Evolutionary conservation across 805 yeast genomes (phyloP), one percentile per base, ranked within the genome.

Genomic region (Hemisphaericaspora nanyangensis): DNA sequence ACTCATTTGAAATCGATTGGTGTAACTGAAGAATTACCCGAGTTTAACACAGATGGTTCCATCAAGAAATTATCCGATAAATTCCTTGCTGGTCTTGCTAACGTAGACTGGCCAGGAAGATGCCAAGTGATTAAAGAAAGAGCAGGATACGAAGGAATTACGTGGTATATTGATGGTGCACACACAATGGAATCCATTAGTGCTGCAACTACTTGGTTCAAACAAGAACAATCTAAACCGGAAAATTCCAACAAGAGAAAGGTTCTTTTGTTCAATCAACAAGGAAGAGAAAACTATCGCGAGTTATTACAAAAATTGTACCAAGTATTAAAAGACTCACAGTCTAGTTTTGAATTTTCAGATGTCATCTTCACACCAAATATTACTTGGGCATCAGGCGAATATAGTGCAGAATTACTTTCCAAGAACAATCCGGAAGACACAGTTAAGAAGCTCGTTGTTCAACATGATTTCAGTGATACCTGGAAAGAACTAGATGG

Each of bases 81-180:
- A 46, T 77, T 82, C 40, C 45, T 67, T 4, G 49, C 51, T 12
- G 97, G 96, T 2, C 67, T 91, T 28, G 77, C 71, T 37, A 42
- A 61, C 2, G 85, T 95, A 1, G 64, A 70, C 32, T 93, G 98
- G 96, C 93, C 93, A n/a, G 99, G 99, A 1, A 72, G 99, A 50
- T 91, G 98, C 51, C 97, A 95, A 63, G 71, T 79, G 2, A 60
- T 87, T 22, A 72, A 65, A 17, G 66, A 68, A 18, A 61, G 64
- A 12, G 64, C 67, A 17, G 65, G 57, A 2, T 62, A 48, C 44
- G 64, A 58, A 29, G 57, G 62, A 3, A 61, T 82, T 13, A 76
- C 74, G n/a, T 93, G 96, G 95, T 81, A 65, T 47, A 63, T 91
- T 12, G 99, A 93, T 63, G 99, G 99, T 15, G 98, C 99, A 0